These are phyloP conservation scores for Crithidia bombi DNA, from an alignment of 208 protist genomes.

Conservation along the genomic window DNA sequence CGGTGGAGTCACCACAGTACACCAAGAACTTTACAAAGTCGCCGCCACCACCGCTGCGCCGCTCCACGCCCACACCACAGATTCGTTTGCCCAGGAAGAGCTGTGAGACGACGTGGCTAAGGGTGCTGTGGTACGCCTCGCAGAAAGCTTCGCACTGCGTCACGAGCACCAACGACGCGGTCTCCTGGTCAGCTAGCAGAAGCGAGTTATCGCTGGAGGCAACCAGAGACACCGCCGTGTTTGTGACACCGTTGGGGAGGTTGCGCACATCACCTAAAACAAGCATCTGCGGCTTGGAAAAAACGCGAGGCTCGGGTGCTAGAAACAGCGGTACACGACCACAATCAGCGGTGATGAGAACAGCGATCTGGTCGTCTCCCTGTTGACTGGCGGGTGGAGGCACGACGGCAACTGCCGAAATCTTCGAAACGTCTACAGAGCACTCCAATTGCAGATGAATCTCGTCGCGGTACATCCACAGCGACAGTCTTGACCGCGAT, in stretches of 20 bases:
- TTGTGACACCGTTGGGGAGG: slow-evolving; percentile 19
- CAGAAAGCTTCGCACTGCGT: slow-evolving; percentile 42
- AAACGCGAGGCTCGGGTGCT: background rate
- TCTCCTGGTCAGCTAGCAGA: slow-evolving; percentile 55
- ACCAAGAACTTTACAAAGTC: slow-evolving; percentile 47
- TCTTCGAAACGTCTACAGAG: slow-evolving; percentile 11
- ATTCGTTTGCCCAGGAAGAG: slow-evolving; percentile 40
- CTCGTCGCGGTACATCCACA: slow-evolving; percentile 40
- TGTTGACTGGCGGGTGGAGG: slow-evolving; percentile 11
- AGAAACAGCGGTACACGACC: slow-evolving; percentile 43
- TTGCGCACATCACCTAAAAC: slow-evolving; percentile 6
- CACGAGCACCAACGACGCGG: slow-evolving; percentile 45
- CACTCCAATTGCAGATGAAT: slow-evolving; percentile 19
- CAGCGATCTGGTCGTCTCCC: slow-evolving; percentile 26
- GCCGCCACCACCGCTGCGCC: slow-evolving; percentile 28
- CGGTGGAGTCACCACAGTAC: slow-evolving; percentile 50
- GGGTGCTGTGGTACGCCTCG: slow-evolving; percentile 26
- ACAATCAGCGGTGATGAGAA: slow-evolving; percentile 48
- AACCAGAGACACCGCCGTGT: slow-evolving; percentile 25
- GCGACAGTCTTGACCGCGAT: slow-evolving; percentile 28
- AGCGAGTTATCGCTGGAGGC: slow-evolving; percentile 25
- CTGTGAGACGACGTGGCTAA: slow-evolving; percentile 46
- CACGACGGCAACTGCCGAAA: slow-evolving; percentile 31
- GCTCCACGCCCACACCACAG: slow-evolving; percentile 45
- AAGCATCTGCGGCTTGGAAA: background rate